phyloP scores from a whole-genome alignment of 2,329 filamentous ascomycete genomes.

The Colletotrichum australisinense region DNA sequence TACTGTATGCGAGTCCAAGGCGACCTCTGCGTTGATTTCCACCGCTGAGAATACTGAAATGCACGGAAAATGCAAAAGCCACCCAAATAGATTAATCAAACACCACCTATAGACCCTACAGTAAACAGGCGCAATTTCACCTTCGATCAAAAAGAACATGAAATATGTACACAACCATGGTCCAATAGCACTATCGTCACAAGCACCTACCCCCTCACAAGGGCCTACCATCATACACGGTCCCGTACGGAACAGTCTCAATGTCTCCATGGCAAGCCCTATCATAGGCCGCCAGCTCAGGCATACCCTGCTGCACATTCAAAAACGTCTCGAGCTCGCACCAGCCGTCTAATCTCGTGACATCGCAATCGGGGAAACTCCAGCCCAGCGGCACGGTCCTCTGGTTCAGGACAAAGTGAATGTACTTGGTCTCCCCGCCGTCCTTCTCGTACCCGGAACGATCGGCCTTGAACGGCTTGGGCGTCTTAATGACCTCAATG shows the following conservation, averaged over 20 bases:
- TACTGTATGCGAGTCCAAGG: too few relatives aligned
- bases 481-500: slow-evolving; percentile 78
- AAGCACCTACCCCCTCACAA: slow-evolving; percentile 28
- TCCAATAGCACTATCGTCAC: slow-evolving; percentile 6
- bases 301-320: slow-evolving; percentile 68
- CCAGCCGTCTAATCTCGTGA: slow-evolving; percentile 76
- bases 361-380: slow-evolving; percentile 74
- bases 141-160: not conserved
- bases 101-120: not conserved
- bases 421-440: slow-evolving; percentile 71
- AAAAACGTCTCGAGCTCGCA: slow-evolving; percentile 79
- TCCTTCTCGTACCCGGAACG: slow-evolving; percentile 63
- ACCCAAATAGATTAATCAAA: not conserved
- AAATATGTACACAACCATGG: slow-evolving; percentile 38
- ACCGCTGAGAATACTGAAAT: not conserved
- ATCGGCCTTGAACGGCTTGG: slow-evolving; percentile 68
- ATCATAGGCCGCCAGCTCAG: slow-evolving; percentile 69
- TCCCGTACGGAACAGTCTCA: slow-evolving; percentile 48
- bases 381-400: slow-evolving; percentile 76
- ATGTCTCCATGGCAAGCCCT: slow-evolving; percentile 72
- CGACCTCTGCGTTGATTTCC: too few relatives aligned
- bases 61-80: too few relatives aligned
- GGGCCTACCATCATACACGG: slow-evolving; percentile 53
- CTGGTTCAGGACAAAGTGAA: slow-evolving; percentile 82
- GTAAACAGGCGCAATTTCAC: not conserved